These are phyloP conservation scores for Xerocomellus amylosporus DNA, from an alignment of 768 basidiomycete species.

Conservation along the genomic window DNA sequence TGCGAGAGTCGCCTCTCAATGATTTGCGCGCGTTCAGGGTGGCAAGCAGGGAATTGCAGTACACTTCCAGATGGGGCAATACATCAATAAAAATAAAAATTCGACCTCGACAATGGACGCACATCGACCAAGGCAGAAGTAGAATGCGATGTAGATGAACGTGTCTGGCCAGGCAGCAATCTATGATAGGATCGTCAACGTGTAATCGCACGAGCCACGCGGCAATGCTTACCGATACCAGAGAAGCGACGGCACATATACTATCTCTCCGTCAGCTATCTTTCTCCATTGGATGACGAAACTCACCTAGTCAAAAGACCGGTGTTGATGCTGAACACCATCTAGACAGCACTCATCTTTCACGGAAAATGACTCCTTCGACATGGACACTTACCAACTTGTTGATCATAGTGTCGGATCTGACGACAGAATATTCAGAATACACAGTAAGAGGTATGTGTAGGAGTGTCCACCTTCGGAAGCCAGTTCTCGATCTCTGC, in stretches of 20 bases:
- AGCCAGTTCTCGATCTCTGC: conserved; percentile 50
- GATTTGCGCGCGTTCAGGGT: conserved; percentile 57
- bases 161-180: conserved; percentile 50
- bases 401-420: conserved; percentile 56
- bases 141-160: conserved; percentile 63
- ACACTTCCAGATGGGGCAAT: conserved; percentile 38
- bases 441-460: not conserved
- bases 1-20: conserved; percentile 34
- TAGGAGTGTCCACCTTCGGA: conserved; percentile 38
- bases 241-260: conserved; percentile 55
- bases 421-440: conserved; percentile 3
- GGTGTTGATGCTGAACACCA: conserved; percentile 52
- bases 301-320: conserved; percentile 30
- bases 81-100: not conserved
- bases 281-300: not conserved
- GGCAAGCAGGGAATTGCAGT: conserved; percentile 60
- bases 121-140: conserved; percentile 62
- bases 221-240: conserved; percentile 44
- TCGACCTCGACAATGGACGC: conserved; percentile 21
- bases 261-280: conserved; percentile 19
- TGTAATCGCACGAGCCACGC: not conserved
- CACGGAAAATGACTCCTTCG: not conserved
- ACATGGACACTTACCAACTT: conserved; percentile 31
- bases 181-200: conserved; percentile 28
- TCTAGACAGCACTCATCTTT: conserved; percentile 26